These are phyloP conservation scores for Serendipita sp. DNA, from an alignment of 768 basidiomycete species.

Conservation along the genomic window DNA sequence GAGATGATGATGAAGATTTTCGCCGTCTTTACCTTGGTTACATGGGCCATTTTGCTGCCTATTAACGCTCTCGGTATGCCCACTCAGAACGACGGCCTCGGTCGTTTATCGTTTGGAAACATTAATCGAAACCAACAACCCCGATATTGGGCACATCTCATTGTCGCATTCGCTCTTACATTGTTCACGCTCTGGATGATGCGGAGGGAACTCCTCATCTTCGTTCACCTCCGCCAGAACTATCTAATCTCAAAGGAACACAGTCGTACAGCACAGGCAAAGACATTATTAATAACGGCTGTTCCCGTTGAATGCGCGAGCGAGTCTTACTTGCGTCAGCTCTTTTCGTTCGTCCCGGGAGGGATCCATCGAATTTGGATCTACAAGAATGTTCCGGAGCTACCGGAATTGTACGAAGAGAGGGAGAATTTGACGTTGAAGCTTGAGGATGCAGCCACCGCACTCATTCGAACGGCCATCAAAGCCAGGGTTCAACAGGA, in stretches of 20 bases:
- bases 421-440: slow-evolving; percentile 32
- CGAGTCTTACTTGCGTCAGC: slow-evolving; percentile 31
- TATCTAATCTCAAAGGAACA: slow-evolving; percentile 41
- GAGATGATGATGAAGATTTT: slow-evolving; percentile 49
- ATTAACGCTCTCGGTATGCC: slow-evolving; percentile 28
- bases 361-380: slow-evolving; percentile 56
- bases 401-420: slow-evolving; percentile 29
- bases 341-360: slow-evolving; percentile 51
- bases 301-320: slow-evolving; percentile 38
- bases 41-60: slow-evolving; percentile 47
- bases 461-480: slow-evolving; percentile 28
- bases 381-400: slow-evolving; percentile 27
- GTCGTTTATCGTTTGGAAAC: slow-evolving; percentile 34
- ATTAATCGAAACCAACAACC: background rate
- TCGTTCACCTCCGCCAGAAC: slow-evolving; percentile 27
- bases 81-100: slow-evolving; percentile 19
- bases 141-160: slow-evolving; percentile 1
- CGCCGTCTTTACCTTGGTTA: slow-evolving; percentile 42
- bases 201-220: slow-evolving; percentile 38
- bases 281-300: slow-evolving; percentile 51
- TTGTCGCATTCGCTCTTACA: slow-evolving; percentile 13
- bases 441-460: slow-evolving; percentile 41
- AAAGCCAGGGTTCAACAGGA: slow-evolving; percentile 15
- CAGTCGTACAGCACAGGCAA: slow-evolving; percentile 43
- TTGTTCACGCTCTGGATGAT: slow-evolving; percentile 46